These are phyloP conservation scores for Penicillium pulvis DNA, from an alignment of 495 filamentous ascomycete genomes.

Conservation along the genomic window DNA sequence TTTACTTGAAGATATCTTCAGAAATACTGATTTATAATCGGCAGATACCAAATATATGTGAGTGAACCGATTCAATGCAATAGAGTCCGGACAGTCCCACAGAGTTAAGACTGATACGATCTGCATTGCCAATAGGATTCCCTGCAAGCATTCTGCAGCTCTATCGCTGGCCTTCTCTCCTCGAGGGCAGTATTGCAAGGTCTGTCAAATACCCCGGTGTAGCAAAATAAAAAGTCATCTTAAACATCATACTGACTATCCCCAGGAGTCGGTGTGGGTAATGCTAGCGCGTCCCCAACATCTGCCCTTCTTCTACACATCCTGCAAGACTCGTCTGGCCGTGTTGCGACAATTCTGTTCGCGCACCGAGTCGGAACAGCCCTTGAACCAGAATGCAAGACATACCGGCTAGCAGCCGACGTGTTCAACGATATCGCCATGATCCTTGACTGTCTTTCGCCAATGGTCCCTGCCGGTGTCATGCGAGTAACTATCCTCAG, in stretches of 20 bases:
- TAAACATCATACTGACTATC: slow-evolving; percentile 5
- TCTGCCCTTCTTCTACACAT: slow-evolving; percentile 84
- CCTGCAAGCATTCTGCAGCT: slow-evolving; percentile 92
- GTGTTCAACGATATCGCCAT: slow-evolving; percentile 92
- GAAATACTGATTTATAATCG: slow-evolving; percentile 11
- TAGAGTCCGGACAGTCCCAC: neutral
- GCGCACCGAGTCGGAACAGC: slow-evolving; percentile 81
- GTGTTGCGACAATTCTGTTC: slow-evolving; percentile 89
- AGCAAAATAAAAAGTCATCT: neutral
- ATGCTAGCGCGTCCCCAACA: slow-evolving; percentile 81
- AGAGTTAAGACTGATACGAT: neutral
- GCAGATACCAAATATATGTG: slow-evolving; percentile 71
- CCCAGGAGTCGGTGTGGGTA: slow-evolving; percentile 84
- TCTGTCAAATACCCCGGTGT: slow-evolving; percentile 20
- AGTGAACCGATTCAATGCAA: slow-evolving; percentile 7
- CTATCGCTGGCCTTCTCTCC: slow-evolving; percentile 84
- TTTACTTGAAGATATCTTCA: neutral
- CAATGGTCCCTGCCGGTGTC: slow-evolving; percentile 65
- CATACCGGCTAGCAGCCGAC: slow-evolving; percentile 87
- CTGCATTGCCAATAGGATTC: slow-evolving; percentile 66
- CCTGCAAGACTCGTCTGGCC: slow-evolving; percentile 80
- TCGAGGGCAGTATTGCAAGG: slow-evolving; percentile 90
- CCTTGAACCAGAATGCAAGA: slow-evolving; percentile 94
- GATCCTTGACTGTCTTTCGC: slow-evolving; percentile 85
- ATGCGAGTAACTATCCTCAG: slow-evolving; percentile 72